A percentile compares a stretch with the other conserved stretches of the same genome.
Evolutionary conservation across 1,139 yeast species (phyloP).

Genomic region (Candida sp.): DNA sequence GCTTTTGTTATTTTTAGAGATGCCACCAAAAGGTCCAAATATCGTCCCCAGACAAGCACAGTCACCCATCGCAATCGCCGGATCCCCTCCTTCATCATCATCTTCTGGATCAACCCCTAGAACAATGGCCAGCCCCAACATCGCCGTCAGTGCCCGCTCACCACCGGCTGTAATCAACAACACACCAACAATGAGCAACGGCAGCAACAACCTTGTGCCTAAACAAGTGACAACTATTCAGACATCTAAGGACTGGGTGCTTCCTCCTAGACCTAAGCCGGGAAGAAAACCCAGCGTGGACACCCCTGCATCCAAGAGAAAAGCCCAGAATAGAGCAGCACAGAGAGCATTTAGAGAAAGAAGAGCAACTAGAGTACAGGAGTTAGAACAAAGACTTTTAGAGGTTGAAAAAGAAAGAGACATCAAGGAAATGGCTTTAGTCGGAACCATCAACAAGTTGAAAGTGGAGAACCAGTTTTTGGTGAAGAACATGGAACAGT

Average conservation of each 20-base stretch:
- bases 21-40: slow-evolving; percentile 29
- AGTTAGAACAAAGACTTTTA: slow-evolving; percentile 48
- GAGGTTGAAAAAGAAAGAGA: slow-evolving; percentile 71
- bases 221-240: slow-evolving; percentile 43
- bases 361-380: slow-evolving; percentile 67
- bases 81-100: slow-evolving; percentile 21
- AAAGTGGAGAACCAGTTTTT: slow-evolving; percentile 45
- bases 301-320: slow-evolving; percentile 76
- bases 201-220: slow-evolving; percentile 3
- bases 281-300: slow-evolving; percentile 86
- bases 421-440: slow-evolving; percentile 61
- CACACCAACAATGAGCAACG: background rate
- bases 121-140: slow-evolving; percentile 13
- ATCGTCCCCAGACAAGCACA: slow-evolving; percentile 46
- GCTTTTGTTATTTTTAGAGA: slow-evolving; percentile 12
- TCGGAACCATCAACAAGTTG: slow-evolving; percentile 49
- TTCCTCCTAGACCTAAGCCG: slow-evolving; percentile 92
- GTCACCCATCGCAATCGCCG: slow-evolving; percentile 34
- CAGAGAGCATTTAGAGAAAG: slow-evolving; percentile 91
- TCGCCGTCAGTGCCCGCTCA: slow-evolving; percentile 4
- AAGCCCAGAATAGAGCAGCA: slow-evolving; percentile 95
- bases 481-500: slow-evolving; percentile 39
- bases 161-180: slow-evolving; percentile 6
- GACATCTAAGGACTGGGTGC: slow-evolving; percentile 89
- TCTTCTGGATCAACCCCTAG: slow-evolving; percentile 17